These are phyloP conservation scores for Lipomyces starkeyi DNA, from an alignment of 805 yeast genomes.

Conservation along the genomic window DNA sequence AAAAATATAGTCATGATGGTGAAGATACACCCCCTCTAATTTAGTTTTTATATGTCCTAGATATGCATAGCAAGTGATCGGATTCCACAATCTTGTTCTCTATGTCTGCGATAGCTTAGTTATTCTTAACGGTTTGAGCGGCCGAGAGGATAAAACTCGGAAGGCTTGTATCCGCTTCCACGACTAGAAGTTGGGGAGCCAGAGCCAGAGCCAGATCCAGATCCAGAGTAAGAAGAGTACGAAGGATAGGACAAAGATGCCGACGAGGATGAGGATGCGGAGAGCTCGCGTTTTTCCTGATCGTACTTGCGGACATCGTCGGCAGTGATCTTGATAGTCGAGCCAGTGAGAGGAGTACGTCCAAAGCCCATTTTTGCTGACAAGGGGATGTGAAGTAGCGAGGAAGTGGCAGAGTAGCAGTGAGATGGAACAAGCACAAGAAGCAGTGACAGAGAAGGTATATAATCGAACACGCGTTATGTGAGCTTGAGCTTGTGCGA, in stretches of 20 bases:
- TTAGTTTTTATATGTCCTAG: not conserved
- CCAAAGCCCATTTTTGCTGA: constrained; percentile 3
- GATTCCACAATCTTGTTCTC: not conserved
- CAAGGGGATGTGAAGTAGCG: not conserved
- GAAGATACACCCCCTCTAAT: not conserved
- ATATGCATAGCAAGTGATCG: not conserved
- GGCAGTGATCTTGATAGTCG: constrained; percentile 14
- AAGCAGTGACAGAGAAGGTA: not conserved
- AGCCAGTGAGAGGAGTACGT: constrained; percentile 10
- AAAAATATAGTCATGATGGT: not conserved
- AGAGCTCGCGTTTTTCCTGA: constrained; percentile 4
- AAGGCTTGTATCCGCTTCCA: not conserved
- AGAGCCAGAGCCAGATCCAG: not conserved
- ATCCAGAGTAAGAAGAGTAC: not conserved
- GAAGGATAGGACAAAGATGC: not conserved
- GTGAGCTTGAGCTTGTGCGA: not conserved
- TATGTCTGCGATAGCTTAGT: not conserved
- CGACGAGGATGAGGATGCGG: constrained; percentile 8
- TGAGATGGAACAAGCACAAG: not conserved
- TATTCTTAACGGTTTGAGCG: not conserved
- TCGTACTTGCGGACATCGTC: constrained; percentile 23
- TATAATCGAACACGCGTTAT: not conserved
- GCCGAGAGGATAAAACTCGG: not conserved
- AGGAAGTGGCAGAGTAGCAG: not conserved
- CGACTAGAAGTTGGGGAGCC: constrained; percentile 1